Evolutionary conservation across 768 basidiomycete genomes (phyloP).

Genomic region (Lactarius akahatsu): DNA sequence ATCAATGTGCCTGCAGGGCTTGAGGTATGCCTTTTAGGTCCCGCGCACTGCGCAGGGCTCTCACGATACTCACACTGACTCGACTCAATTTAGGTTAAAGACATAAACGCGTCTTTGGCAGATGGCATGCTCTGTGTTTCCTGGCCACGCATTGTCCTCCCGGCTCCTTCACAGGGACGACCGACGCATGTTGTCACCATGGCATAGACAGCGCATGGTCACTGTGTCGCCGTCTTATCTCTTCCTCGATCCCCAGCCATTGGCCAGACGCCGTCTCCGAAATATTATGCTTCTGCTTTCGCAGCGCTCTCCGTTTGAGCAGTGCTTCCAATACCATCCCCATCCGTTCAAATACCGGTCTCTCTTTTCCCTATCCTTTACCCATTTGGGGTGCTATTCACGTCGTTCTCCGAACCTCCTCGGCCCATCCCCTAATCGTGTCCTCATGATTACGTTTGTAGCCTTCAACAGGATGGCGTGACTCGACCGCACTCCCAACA

Average conservation of each 20-base stretch:
- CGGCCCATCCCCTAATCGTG: neutral
- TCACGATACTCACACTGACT: conserved; percentile 13
- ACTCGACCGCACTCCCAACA: conserved; percentile 1
- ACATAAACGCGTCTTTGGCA: conserved; percentile 27
- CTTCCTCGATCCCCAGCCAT: neutral
- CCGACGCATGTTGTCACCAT: conserved; percentile 9
- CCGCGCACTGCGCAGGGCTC: neutral
- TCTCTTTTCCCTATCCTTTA: neutral
- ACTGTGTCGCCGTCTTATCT: neutral
- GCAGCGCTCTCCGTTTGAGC: neutral
- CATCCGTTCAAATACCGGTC: neutral
- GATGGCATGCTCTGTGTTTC: conserved; percentile 30
- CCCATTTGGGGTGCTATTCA: neutral
- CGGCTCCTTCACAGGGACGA: neutral
- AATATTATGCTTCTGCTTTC: neutral
- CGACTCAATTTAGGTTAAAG: conserved; percentile 23
- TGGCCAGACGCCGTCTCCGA: neutral
- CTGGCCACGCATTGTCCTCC: conserved; percentile 23
- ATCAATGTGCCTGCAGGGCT: conserved; percentile 27
- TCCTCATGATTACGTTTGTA: neutral
- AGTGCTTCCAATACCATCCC: neutral
- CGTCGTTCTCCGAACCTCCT: neutral
- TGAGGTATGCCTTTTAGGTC: conserved; percentile 20
- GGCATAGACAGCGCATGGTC: conserved; percentile 7
- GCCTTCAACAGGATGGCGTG: neutral